A percentile compares a stretch with the other conserved stretches of the same genome.
Conservation (phyloP, 2,329 filamentous ascomycete genomes). For the Lachnellula occidentalis region DNA sequence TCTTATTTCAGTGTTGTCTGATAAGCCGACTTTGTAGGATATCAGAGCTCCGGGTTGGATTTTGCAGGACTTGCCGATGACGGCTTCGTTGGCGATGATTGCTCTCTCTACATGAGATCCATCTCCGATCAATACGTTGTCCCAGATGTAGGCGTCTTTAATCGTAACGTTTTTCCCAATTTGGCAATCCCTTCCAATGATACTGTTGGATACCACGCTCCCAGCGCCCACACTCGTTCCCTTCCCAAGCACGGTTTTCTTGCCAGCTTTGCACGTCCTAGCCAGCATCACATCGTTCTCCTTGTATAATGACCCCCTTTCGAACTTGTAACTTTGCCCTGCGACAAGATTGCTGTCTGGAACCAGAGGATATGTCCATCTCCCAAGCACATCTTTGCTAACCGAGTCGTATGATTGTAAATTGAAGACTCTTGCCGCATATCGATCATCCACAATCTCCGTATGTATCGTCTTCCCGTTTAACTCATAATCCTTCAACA, state of each 20-base stretch:
- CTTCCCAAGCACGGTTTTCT: slow-evolving; percentile 69
- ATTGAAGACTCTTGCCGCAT: slow-evolving; percentile 80
- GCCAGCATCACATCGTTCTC: slow-evolving; percentile 73
- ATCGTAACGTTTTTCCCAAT: slow-evolving; percentile 82
- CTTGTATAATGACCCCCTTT: slow-evolving; percentile 66
- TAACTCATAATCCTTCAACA: slow-evolving; percentile 92
- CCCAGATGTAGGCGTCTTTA: slow-evolving; percentile 81
- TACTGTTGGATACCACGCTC: slow-evolving; percentile 65
- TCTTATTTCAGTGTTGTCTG: slow-evolving; percentile 49
- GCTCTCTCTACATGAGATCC: slow-evolving; percentile 64
- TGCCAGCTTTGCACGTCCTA: slow-evolving; percentile 62
- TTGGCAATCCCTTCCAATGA: slow-evolving; percentile 77
- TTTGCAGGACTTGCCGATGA: slow-evolving; percentile 64
- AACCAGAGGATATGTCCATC: slow-evolving; percentile 84
- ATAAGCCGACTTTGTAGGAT: slow-evolving; percentile 70
- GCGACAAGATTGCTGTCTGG: slow-evolving; percentile 82
- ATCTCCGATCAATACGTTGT: slow-evolving; percentile 72
- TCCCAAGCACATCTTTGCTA: slow-evolving; percentile 75
- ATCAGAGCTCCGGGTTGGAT: slow-evolving; percentile 71
- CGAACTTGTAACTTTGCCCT: slow-evolving; percentile 69
- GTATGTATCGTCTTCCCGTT: slow-evolving; percentile 97
- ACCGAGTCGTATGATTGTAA: slow-evolving; percentile 87
- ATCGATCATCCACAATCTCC: slow-evolving; percentile 76
- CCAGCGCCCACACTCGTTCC: slow-evolving; percentile 70
- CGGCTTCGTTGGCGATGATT: slow-evolving; percentile 68